Evolutionary conservation across 1,284 basidiomycete genomes (phyloP).

Genomic region (Grifola frondosa): DNA sequence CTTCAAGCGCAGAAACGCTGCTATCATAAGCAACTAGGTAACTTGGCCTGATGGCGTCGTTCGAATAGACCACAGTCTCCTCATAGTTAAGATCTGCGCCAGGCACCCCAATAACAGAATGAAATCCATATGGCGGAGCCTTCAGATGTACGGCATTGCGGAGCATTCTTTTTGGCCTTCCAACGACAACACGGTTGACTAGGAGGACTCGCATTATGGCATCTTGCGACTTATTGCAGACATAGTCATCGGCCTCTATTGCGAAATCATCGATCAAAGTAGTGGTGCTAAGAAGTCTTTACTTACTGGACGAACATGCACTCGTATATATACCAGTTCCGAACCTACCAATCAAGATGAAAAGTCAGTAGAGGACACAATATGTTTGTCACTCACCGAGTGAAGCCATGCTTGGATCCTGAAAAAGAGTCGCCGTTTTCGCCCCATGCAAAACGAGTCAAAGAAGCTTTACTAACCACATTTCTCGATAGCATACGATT

Average conservation of each 20-base stretch:
- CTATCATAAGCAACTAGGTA: conserved; percentile 19
- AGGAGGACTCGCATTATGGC: conserved; percentile 46
- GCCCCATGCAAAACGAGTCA: neutral
- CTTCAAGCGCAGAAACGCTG: conserved; percentile 1
- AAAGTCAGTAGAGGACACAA: neutral
- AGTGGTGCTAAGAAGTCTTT: neutral
- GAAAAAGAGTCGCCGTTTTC: no score
- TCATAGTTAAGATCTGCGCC: conserved; percentile 22
- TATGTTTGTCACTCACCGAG: conserved; percentile 33
- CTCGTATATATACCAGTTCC: conserved; percentile 63
- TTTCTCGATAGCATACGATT: conserved; percentile 52
- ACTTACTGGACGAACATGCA: conserved; percentile 57
- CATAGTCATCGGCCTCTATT: conserved; percentile 63
- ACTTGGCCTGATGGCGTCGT: conserved; percentile 20
- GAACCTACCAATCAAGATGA: conserved; percentile 40
- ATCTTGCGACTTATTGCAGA: conserved; percentile 37
- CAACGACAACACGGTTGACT: conserved; percentile 59
- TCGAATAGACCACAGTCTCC: conserved; percentile 21
- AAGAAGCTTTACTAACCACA: conserved; percentile 42
- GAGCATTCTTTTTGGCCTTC: conserved; percentile 47
- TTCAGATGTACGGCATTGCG: conserved; percentile 45
- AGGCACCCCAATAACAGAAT: conserved; percentile 47
- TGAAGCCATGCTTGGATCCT: conserved; percentile 57
- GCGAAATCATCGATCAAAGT: conserved; percentile 11
- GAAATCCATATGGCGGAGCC: conserved; percentile 49